These are phyloP conservation scores for Pichia deserticola DNA, from an alignment of 805 yeast species.

Conservation along the genomic window DNA sequence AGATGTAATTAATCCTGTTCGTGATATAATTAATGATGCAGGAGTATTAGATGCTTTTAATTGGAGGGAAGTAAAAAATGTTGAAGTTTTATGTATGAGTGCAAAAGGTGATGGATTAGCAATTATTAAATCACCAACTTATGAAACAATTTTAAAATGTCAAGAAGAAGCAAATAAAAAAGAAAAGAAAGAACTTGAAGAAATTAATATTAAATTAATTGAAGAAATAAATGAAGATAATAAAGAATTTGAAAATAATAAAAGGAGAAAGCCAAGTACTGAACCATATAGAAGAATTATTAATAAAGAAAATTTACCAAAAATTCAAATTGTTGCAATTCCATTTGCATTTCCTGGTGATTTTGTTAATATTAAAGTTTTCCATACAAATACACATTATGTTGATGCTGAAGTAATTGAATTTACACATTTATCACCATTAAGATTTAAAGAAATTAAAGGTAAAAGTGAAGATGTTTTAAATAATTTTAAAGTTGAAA, in stretches of 20 bases:
- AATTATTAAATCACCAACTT: slow-evolving; percentile 52
- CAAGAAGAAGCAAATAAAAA: slow-evolving; percentile 9
- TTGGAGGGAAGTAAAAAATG: slow-evolving; percentile 53
- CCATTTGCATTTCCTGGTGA: slow-evolving; percentile 93
- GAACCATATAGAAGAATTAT: slow-evolving; percentile 11
- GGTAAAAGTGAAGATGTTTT: slow-evolving; percentile 15
- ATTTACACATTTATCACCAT: slow-evolving; percentile 29
- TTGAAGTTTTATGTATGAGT: slow-evolving; percentile 49
- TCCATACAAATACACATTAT: slow-evolving; percentile 68
- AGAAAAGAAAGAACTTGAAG: slow-evolving; percentile 4
- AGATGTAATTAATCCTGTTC: slow-evolving; percentile 59
- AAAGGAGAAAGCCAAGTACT: background rate
- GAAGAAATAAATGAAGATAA: background rate
- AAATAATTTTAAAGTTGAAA: slow-evolving; percentile 35
- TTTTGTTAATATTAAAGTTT: slow-evolving; percentile 56
- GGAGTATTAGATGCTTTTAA: slow-evolving; percentile 37
- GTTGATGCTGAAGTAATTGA: slow-evolving; percentile 68
- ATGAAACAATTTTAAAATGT: slow-evolving; percentile 16
- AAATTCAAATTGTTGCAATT: slow-evolving; percentile 57
- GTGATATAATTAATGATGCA: slow-evolving; percentile 52
- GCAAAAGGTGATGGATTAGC: slow-evolving; percentile 90
- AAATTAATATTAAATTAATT: background rate
- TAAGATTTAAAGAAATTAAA: slow-evolving; percentile 1
- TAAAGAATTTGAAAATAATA: background rate
- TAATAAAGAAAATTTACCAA: slow-evolving; percentile 9